phyloP scores from a whole-genome alignment of 2,329 filamentous ascomycete species.

The Colletotrichum shisoi region DNA sequence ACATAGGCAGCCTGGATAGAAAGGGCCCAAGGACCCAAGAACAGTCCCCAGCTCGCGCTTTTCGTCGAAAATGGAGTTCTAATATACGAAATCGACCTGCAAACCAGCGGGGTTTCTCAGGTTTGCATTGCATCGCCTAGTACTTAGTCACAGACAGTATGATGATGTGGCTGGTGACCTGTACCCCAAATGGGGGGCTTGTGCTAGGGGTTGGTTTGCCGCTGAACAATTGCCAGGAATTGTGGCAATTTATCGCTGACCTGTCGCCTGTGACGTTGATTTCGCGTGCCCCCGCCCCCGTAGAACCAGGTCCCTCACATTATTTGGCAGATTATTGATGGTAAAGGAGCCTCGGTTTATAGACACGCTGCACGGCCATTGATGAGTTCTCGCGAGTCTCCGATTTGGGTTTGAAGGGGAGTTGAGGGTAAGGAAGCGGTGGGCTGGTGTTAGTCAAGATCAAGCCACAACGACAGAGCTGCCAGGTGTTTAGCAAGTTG shows the following conservation, averaged over 20 bases:
- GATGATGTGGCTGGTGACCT: neutral
- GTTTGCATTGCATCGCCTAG: conserved; percentile 1
- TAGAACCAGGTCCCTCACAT: neutral
- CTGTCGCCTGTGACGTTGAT: neutral
- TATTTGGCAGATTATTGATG: too few relatives aligned
- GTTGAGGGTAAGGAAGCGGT: neutral
- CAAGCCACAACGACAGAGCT: conserved; percentile 12
- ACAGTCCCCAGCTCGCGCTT: neutral
- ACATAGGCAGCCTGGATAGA: neutral
- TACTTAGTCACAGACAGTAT: conserved; percentile 1
- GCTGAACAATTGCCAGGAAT: neutral
- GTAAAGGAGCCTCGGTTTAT: neutral
- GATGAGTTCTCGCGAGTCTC: neutral
- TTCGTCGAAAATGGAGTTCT: neutral
- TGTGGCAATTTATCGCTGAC: neutral
- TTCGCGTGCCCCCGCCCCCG: neutral
- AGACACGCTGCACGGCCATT: neutral
- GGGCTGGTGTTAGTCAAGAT: neutral
- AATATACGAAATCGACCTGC: neutral
- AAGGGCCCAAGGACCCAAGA: neutral
- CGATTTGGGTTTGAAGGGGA: neutral
- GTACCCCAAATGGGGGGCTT: neutral
- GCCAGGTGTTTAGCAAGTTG: neutral
- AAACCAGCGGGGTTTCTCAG: neutral
- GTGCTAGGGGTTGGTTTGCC: neutral